Evolutionary conservation across 768 basidiomycete species (phyloP), one percentile per base, ranked within the genome.

Genomic region (Tylopilus vinaceipallidus): DNA sequence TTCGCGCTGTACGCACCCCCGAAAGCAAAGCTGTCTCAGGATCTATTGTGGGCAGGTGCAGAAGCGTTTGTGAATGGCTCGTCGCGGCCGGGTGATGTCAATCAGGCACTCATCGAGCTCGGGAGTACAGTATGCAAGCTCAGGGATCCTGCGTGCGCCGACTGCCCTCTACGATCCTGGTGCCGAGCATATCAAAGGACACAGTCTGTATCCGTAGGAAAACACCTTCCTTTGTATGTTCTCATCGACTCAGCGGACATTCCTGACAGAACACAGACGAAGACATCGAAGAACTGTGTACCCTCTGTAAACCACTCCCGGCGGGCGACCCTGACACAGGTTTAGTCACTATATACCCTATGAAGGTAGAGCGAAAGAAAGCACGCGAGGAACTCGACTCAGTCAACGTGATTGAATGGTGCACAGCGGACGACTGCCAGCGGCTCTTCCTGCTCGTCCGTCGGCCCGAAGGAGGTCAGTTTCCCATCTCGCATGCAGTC

Each of bases 51-150:
- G 94, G 68, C 74, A 5, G 84, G 80, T 5, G 94, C 94, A 1
- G 74, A 74, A 34, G 75, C 74, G 3, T 77, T 97, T 64, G 86
- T 97, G 10, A 68, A 80, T 34, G 72, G 55, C 12, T 63, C 74
- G 0, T 58, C 78, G 29, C 66, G 77, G 53, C 80, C 92, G 0
- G 91, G 93, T 16, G 90, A 95, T 64, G 75, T 94, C 55, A 95
- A 95, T 61, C 88, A 97, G 71, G 93, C 90, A 13, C 75, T 98
- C 43, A 98, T 98, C 65, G 95, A 98, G 64, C 81, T 98, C 7
- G 95, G 95, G 42, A 90, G 89, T 64, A 95, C 92, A 3, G 80
- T 97, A 3, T 98, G 95, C 72, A 93, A 87, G 67, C 84, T 89
- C 35, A 83, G 82, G 53, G 81, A 88, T 54, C 95, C 95, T 10